These are phyloP conservation scores for Termitomyces sp. DNA, from an alignment of 768 basidiomycete species.

Conservation along the genomic window DNA sequence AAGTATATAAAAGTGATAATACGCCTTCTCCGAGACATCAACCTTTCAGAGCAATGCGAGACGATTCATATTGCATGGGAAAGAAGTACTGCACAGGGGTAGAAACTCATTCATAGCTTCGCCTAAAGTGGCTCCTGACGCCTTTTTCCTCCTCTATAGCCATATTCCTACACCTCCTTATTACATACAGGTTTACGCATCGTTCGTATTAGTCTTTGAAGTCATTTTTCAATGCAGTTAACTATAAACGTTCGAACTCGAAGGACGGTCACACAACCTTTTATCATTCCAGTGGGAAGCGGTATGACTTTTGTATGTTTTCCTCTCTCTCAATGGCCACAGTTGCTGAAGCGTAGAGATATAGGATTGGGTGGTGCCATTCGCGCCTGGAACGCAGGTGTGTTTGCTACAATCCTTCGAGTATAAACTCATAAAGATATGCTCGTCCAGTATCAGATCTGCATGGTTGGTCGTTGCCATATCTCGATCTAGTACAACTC, in stretches of 20 bases:
- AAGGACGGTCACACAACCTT: neutral
- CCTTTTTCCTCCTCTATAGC: neutral
- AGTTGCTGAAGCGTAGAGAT: neutral
- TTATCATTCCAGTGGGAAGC: neutral
- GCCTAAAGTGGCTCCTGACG: neutral
- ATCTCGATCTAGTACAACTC: neutral
- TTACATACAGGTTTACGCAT: neutral
- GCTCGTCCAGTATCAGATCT: neutral
- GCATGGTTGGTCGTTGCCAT: neutral
- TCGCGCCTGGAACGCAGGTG: neutral
- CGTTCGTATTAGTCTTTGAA: neutral
- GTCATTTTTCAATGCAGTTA: neutral
- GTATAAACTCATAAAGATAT: neutral
- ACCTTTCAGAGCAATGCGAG: neutral
- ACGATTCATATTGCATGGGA: neutral
- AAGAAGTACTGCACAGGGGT: neutral
- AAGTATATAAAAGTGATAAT: too few species aligned
- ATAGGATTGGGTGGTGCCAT: neutral
- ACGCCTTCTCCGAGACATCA: too few species aligned
- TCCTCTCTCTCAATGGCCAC: neutral
- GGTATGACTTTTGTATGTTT: neutral
- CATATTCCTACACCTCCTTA: neutral
- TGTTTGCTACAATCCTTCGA: neutral
- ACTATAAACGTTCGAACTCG: neutral
- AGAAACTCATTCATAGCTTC: neutral